A percentile compares a stretch with the other conserved stretches of the same genome.
Conservation (phyloP, 768 basidiomycete species). For the Leccinum uliginosum region DNA sequence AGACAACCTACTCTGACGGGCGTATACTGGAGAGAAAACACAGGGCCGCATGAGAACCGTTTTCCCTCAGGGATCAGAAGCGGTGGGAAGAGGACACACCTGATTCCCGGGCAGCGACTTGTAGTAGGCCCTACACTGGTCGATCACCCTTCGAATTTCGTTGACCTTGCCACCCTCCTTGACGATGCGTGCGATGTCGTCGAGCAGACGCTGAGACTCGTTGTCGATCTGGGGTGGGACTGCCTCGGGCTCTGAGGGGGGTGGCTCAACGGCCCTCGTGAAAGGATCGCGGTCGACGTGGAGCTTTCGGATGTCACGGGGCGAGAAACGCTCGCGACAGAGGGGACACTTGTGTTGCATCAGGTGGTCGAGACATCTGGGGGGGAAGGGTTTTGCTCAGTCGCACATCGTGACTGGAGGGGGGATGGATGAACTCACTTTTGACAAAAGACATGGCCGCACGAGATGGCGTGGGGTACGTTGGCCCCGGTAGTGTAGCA, state of each 20-base stretch:
- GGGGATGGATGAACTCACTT: slow-evolving; percentile 26
- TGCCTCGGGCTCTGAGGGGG: slow-evolving; percentile 24
- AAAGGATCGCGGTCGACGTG: slow-evolving; percentile 44
- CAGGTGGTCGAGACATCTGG: slow-evolving; percentile 54
- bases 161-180: slow-evolving; percentile 52
- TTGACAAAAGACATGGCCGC: slow-evolving; percentile 70
- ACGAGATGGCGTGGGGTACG: slow-evolving; percentile 60
- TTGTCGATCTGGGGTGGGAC: slow-evolving; percentile 30
- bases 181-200: slow-evolving; percentile 49
- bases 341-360: slow-evolving; percentile 53
- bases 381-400: neutral
- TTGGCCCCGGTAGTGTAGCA: slow-evolving; percentile 48
- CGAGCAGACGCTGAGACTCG: slow-evolving; percentile 50
- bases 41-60: slow-evolving; percentile 5
- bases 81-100: slow-evolving; percentile 30
- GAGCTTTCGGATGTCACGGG: slow-evolving; percentile 45
- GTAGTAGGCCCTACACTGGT: slow-evolving; percentile 47
- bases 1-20: slow-evolving; percentile 48
- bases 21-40: slow-evolving; percentile 35
- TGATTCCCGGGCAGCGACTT: slow-evolving; percentile 40
- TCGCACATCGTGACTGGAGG: slow-evolving; percentile 12
- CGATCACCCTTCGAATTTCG: slow-evolving; percentile 46
- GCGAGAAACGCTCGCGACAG: slow-evolving; percentile 53
- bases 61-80: slow-evolving; percentile 5
- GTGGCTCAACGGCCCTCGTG: slow-evolving; percentile 11